These are phyloP conservation scores for Rhizopogon roseolus DNA, from an alignment of 768 basidiomycete genomes.

Conservation along the genomic window DNA sequence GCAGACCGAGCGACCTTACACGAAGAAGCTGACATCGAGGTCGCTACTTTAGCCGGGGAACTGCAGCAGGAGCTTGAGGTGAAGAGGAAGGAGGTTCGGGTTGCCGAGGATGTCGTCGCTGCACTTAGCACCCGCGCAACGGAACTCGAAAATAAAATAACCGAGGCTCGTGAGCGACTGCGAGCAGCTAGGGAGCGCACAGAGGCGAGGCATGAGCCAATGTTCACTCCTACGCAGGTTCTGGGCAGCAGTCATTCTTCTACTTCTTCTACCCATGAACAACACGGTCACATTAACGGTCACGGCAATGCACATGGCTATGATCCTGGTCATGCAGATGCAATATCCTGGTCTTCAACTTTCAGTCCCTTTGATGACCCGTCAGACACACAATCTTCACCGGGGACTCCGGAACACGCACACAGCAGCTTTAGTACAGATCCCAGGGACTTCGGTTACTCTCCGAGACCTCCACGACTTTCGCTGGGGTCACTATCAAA, in stretches of 20 bases:
- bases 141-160: slow-evolving; percentile 70
- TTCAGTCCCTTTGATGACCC: slow-evolving; percentile 27
- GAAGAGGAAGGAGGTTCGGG: slow-evolving; percentile 50
- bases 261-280: slow-evolving; percentile 4
- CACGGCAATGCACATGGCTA: slow-evolving; percentile 4
- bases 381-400: slow-evolving; percentile 12
- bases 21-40: slow-evolving; percentile 38
- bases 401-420: slow-evolving; percentile 7
- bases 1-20: slow-evolving; percentile 52
- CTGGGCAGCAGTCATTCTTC: slow-evolving; percentile 2
- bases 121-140: slow-evolving; percentile 61
- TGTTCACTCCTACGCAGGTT: slow-evolving; percentile 27
- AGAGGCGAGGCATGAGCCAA: slow-evolving; percentile 43
- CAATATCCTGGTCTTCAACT: slow-evolving; percentile 18
- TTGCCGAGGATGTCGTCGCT: slow-evolving; percentile 62
- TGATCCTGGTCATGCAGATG: slow-evolving; percentile 12
- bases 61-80: slow-evolving; percentile 41
- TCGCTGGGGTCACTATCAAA: slow-evolving; percentile 26
- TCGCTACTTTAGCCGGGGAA: slow-evolving; percentile 42
- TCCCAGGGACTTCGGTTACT: slow-evolving; percentile 10
- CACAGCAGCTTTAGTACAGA: slow-evolving; percentile 9
- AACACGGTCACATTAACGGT: slow-evolving; percentile 5
- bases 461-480: slow-evolving; percentile 25
- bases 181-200: slow-evolving; percentile 53
- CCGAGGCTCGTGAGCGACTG: slow-evolving; percentile 57